Conservation (phyloP, 2,329 filamentous ascomycete species). For the Arthroderma sp. region DNA sequence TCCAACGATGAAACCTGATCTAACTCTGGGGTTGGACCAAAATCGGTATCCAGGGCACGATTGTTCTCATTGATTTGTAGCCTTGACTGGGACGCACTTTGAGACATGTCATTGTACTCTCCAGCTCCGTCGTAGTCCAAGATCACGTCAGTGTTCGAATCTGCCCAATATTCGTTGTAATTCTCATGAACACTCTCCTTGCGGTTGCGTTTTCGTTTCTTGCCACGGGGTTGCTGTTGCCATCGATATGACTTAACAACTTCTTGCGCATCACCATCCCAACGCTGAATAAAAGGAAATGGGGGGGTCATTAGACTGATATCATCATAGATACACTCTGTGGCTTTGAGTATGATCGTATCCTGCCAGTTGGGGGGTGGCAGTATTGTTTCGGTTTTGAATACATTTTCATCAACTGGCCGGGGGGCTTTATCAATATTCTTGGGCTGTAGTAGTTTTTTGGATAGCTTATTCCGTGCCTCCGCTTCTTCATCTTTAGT, state of each 20-base stretch:
- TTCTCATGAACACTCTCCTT: slow-evolving; percentile 10
- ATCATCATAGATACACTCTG: slow-evolving; percentile 67
- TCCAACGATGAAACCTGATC: not conserved
- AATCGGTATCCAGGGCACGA: not conserved
- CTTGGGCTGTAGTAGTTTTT: slow-evolving; percentile 32
- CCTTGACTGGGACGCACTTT: too few species aligned
- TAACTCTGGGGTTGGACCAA: not conserved
- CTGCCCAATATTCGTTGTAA: not conserved
- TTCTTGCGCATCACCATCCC: slow-evolving; percentile 61
- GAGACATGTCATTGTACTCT: not conserved
- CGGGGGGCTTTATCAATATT: slow-evolving; percentile 17
- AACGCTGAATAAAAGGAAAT: slow-evolving; percentile 80
- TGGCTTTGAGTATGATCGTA: slow-evolving; percentile 61
- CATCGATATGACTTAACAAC: slow-evolving; percentile 28
- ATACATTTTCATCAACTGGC: slow-evolving; percentile 11
- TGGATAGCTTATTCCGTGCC: slow-evolving; percentile 47
- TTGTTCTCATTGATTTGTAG: not conserved
- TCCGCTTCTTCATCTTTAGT: slow-evolving; percentile 54
- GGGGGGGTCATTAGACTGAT: slow-evolving; percentile 61
- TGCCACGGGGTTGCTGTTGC: slow-evolving; percentile 14
- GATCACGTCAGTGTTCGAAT: slow-evolving; percentile 2
- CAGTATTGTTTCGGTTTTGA: slow-evolving; percentile 25
- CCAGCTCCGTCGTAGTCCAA: slow-evolving; percentile 5
- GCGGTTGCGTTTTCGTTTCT: slow-evolving; percentile 40
- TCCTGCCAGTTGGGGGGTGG: slow-evolving; percentile 56